These are phyloP conservation scores for Alternaria ventricosa DNA, from an alignment of 2,329 filamentous ascomycete species.

Conservation along the genomic window DNA sequence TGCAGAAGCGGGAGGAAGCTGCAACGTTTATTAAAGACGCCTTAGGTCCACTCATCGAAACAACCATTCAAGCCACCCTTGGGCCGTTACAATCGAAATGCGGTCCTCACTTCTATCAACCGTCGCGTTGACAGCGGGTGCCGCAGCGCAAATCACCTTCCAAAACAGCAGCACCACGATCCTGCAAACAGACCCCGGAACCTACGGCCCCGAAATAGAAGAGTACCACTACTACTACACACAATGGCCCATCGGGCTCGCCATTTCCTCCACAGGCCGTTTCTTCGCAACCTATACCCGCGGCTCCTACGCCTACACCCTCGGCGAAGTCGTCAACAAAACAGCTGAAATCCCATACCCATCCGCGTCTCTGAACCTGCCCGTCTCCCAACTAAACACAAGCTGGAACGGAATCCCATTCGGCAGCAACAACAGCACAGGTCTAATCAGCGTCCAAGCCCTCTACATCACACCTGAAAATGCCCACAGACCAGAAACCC, in stretches of 20 bases:
- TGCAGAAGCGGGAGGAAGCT: neutral
- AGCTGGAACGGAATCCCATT: constrained; percentile 55
- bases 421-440: constrained; percentile 52
- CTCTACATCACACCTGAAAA: constrained; percentile 56
- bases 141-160: constrained; percentile 16
- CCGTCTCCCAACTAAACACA: constrained; percentile 53
- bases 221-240: constrained; percentile 58
- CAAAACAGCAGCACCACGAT: constrained; percentile 37
- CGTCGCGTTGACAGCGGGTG: neutral
- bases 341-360: constrained; percentile 58
- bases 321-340: constrained; percentile 56
- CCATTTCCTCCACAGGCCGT: constrained; percentile 57
- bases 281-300: constrained; percentile 60
- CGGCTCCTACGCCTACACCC: constrained; percentile 55
- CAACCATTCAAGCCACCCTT: neutral
- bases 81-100: neutral
- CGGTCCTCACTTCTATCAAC: neutral
- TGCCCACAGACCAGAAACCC: constrained; percentile 31
- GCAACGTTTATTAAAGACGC: neutral
- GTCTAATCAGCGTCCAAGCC: constrained; percentile 59
- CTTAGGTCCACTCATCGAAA: neutral
- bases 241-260: constrained; percentile 57
- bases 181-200: constrained; percentile 56
- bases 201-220: constrained; percentile 56
- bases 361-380: constrained; percentile 50